Evolutionary conservation across 345 rosid genomes (phyloP).

Genomic region (Hypericum androsaemum): DNA sequence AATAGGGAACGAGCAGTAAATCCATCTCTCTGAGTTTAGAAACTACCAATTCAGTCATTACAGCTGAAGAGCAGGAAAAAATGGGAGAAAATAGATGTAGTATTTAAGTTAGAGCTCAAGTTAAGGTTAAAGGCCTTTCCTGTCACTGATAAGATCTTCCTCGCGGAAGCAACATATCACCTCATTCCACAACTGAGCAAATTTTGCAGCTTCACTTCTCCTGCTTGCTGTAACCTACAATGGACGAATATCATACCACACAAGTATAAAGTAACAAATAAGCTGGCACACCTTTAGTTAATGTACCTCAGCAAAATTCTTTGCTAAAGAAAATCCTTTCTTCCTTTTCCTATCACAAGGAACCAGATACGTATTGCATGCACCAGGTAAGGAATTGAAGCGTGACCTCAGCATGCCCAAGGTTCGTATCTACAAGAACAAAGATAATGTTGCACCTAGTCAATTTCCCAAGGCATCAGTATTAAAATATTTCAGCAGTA

Average conservation of each 20-base stretch:
- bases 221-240: slow-evolving; percentile 67
- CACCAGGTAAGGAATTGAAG: slow-evolving; percentile 87
- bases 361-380: slow-evolving; percentile 79
- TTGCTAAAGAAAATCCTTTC: slow-evolving; percentile 80
- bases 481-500: not conserved
- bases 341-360: slow-evolving; percentile 68
- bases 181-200: slow-evolving; percentile 98
- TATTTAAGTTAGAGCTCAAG: slow-evolving; percentile 9
- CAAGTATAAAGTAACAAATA: too few relatives aligned
- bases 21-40: slow-evolving; percentile 83
- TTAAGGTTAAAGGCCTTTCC: slow-evolving; percentile 33
- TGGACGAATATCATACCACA: not conserved
- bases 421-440: slow-evolving; percentile 57
- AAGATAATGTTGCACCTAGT: not conserved
- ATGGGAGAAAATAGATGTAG: slow-evolving; percentile 5
- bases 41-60: slow-evolving; percentile 17
- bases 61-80: slow-evolving; percentile 9
- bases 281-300: too few relatives aligned
- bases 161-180: slow-evolving; percentile 91
- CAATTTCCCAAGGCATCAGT: not conserved
- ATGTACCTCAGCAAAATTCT: slow-evolving; percentile 71
- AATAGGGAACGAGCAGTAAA: slow-evolving; percentile 80
- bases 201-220: slow-evolving; percentile 98
- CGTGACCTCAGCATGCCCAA: slow-evolving; percentile 95
- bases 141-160: slow-evolving; percentile 94